Evolutionary conservation across 257 asterid species (phyloP).

Genomic region (Marsdenia floribunda): DNA sequence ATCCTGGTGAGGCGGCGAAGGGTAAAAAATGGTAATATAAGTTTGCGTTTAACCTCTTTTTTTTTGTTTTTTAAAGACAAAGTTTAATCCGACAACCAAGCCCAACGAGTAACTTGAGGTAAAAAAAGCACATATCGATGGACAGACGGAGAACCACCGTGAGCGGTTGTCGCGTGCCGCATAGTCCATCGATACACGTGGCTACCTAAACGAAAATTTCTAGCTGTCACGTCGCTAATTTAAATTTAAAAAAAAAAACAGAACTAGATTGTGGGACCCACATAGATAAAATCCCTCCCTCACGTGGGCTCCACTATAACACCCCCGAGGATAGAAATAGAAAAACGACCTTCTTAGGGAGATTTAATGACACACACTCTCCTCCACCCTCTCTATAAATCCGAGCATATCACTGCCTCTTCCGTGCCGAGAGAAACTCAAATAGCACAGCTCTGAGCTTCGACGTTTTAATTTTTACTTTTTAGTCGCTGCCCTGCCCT

Average conservation of each 20-base stretch:
- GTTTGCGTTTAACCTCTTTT: too few species aligned
- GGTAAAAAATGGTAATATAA: not conserved
- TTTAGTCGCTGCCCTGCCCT: not conserved
- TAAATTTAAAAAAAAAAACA: too few species aligned
- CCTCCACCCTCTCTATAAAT: slow-evolving; percentile 45
- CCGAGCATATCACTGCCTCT: slow-evolving; percentile 28
- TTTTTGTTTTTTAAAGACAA: too few species aligned
- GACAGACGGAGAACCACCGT: slow-evolving; percentile 42
- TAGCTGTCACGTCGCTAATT: slow-evolving; percentile 18
- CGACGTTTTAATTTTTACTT: not conserved
- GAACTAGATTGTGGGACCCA: not conserved
- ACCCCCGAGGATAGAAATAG: not conserved
- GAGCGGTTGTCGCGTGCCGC: slow-evolving; percentile 69
- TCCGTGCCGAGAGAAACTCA: not conserved
- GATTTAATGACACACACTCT: not conserved
- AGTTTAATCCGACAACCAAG: not conserved
- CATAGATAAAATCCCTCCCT: not conserved
- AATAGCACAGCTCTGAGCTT: not conserved
- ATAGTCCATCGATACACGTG: slow-evolving; percentile 49
- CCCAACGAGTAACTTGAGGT: not conserved
- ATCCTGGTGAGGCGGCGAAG: slow-evolving; percentile 60
- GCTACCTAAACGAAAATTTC: not conserved
- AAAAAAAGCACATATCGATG: slow-evolving; percentile 5
- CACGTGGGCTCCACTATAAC: not conserved
- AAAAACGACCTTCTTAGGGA: not conserved